Evolutionary conservation across 371 early-diverging fungal species (phyloP).

Genomic region (Syncephalis plumigaleata): DNA sequence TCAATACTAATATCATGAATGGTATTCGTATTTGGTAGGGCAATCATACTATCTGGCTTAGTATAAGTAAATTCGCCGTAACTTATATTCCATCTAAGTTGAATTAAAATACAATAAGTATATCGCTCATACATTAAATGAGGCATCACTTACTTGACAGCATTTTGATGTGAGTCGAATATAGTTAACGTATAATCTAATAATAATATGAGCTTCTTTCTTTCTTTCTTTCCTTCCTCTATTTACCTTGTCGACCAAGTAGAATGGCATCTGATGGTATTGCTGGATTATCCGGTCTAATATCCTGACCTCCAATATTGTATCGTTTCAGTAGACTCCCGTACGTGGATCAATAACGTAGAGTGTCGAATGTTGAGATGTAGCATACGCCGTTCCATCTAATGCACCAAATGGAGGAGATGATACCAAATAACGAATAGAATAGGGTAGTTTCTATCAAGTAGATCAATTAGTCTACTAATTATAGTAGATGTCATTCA

Average conservation of each 20-base stretch:
- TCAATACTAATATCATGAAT: constrained; percentile 1
- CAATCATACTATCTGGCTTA: constrained; percentile 2
- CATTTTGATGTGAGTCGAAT: not conserved
- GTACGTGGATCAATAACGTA: constrained; percentile 49
- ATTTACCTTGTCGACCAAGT: constrained; percentile 17
- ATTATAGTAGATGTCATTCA: too few species aligned
- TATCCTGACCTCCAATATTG: constrained; percentile 17
- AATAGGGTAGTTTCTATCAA: constrained; percentile 43
- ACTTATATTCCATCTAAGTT: constrained; percentile 1
- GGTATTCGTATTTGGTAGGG: not conserved
- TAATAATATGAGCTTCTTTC: not conserved
- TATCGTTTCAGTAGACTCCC: constrained; percentile 36
- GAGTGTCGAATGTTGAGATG: constrained; percentile 41
- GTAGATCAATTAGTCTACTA: too few species aligned
- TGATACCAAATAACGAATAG: constrained; percentile 46
- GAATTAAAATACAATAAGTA: not conserved
- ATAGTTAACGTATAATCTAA: not conserved
- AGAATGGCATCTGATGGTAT: constrained; percentile 17
- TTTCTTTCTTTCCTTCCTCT: not conserved
- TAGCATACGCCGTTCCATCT: constrained; percentile 42
- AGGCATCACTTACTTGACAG: not conserved
- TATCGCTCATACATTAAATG: not conserved
- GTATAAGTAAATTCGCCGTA: constrained; percentile 5
- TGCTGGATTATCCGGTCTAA: constrained; percentile 3
- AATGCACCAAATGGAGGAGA: constrained; percentile 34